Percentiles rank a stretch among this genome's conserved stretches.
These are phyloP conservation scores for Hymenoscyphus linearis DNA, from an alignment of 2,329 filamentous ascomycete species.

Conservation along the genomic window DNA sequence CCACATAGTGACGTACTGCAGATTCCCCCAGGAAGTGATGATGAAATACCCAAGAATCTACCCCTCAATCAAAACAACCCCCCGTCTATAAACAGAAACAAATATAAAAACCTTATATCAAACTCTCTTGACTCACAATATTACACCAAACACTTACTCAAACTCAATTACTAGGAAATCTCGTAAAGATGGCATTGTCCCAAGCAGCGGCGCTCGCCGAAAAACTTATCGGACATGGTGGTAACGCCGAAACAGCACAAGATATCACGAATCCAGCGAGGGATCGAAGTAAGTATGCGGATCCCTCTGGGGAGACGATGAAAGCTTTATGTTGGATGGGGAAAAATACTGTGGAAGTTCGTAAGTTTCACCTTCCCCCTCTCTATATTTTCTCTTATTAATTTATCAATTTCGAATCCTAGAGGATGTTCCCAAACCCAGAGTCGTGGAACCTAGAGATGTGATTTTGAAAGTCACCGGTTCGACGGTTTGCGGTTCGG, in stretches of 20 bases:
- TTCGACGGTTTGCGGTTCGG: conserved; percentile 34
- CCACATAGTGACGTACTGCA: not conserved
- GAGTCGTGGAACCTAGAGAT: conserved; percentile 66
- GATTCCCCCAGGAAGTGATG: not conserved
- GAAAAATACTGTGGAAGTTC: conserved; percentile 70
- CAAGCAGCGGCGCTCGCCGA: conserved; percentile 66
- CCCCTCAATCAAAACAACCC: not conserved
- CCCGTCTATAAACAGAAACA: not conserved
- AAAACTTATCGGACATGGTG: conserved; percentile 61
- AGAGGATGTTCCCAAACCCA: conserved; percentile 65
- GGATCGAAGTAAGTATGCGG: conserved; percentile 45
- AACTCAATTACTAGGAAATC: not conserved
- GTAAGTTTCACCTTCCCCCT: conserved; percentile 33
- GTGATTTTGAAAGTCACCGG: conserved; percentile 71
- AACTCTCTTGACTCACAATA: not conserved
- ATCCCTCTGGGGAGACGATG: conserved; percentile 57
- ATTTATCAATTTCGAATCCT: not conserved
- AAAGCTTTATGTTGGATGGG: conserved; percentile 78
- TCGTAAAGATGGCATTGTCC: conserved; percentile 49
- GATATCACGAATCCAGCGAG: conserved; percentile 61
- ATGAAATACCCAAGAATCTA: not conserved
- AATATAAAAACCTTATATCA: not conserved
- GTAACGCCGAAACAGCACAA: conserved; percentile 60
- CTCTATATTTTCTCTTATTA: not conserved
- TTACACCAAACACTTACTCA: not conserved